Base-by-base conservation (phyloP, 305 asterid species). In the Fraxinus dipetala region DNA sequence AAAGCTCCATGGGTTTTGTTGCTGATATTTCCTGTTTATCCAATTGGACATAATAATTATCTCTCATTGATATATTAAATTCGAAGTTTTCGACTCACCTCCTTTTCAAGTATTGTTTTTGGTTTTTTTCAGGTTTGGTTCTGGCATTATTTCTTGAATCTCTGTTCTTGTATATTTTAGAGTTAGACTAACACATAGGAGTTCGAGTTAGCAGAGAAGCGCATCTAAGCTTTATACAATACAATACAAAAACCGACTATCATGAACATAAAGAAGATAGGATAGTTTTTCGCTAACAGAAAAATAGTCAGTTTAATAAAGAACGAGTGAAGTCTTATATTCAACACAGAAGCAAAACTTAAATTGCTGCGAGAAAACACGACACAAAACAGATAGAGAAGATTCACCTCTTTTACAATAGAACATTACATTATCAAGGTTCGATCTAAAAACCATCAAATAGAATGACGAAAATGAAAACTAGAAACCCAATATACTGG, bases 321-420 rank as follows among this genome's bases (percentile, higher is more conserved):
- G 22, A 16, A 14, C 61, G 22, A 51, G 61, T 51, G 61, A 51
- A n/a, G 0, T 48, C 59, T 48, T 48, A 48, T 48, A 14, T 48
- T 14, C 36, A 34, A 80, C 40, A 26, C 32, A 70, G 32, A 20
- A 61, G 75, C 10, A 59, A 85, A 75, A 61, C 75, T 70, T 77
- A 32, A 83, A 80, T 36, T 75, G 35, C 81, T 45, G 75, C 78
- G 70, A 75, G 70, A 75, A 79, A 79, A 82, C 79, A 65, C 80
- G 86, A 73, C 79, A 28, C 72, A 78, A 72, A 75, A 38, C 76
- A 79, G 31, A 70, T 24, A 70, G 78, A 45, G 79, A 63, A 34
- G 82, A 77, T 34, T 32, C 83, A 81, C 79, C 77, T 43, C 80
- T 83, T 73, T 75, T 79, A 83, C 88, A 87, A 76, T 77, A 88